Base-by-base conservation (phyloP, 2,329 filamentous ascomycete genomes). In the Huntiella bhutanensis region DNA sequence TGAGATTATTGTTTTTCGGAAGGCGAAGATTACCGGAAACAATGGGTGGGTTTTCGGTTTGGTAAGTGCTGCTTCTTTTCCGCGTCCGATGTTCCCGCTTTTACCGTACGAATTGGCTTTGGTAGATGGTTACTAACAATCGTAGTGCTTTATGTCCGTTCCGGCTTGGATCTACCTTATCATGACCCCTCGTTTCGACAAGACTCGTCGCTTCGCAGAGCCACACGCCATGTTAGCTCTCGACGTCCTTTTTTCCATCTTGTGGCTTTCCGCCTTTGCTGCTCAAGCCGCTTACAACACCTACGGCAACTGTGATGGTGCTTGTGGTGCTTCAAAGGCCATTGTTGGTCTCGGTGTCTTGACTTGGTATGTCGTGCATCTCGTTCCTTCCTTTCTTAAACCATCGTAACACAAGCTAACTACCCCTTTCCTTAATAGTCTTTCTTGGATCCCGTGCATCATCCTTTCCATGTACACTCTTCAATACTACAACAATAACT, bases 211-310 rank as follows among this genome's bases (percentile, higher is more conserved):
- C 51, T 65, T 76, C 45, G 77, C 76, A 43, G 64, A 79, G 49
- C 73, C 76, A 2, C 70, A 75, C 53, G 75, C 66, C 50, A 75
- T 81, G 66, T 61, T 74, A 17, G 62, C 60, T 6, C 63, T 79
- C 32, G 77, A 81, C 55, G 59, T 59, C n/a, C 35, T 75, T 48
- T 77, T 69, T 56, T 62, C 64, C 55, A 58, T 81, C 52, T 60
- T 80, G 51, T 81, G 77, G 76, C 64, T 82, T 38, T 77, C 76
- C 2, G 77, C 71, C 13, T 81, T 80, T 56, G 70, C 77, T 28
- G 69, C 73, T 13, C 73, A 80, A 55, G 76, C 77, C 2, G 66
- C 71, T 6, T 80, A 73, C 61, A 80, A 80, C 60, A 64, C 66
- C 3, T 63, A 65, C 16, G 65, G 65, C 49, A 60, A 65, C 22